phyloP scores from a whole-genome alignment of 768 basidiomycete genomes.

The Gloeostereum incarnatum region DNA sequence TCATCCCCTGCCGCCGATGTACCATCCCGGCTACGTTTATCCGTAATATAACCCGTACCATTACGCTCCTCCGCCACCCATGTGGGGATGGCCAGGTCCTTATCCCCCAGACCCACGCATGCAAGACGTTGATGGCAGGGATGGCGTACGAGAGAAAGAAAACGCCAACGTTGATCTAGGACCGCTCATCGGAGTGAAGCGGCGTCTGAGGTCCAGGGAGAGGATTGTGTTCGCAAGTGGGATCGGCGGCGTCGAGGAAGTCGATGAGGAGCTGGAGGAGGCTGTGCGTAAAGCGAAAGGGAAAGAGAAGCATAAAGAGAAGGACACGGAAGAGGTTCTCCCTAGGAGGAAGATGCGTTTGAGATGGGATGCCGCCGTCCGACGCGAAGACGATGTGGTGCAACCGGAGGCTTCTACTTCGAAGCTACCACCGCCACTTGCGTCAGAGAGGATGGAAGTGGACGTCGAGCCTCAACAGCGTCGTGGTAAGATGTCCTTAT shows the following conservation, averaged over 20 bases:
- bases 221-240: constrained; percentile 48
- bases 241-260: constrained; percentile 54
- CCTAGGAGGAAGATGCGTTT: too few species aligned
- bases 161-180: constrained; percentile 36
- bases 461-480: too few species aligned
- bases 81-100: neutral
- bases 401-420: too few species aligned
- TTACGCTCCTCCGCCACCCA: neutral
- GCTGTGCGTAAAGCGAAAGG: too few species aligned
- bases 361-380: too few species aligned
- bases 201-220: constrained; percentile 58
- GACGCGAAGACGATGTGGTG: too few species aligned
- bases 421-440: too few species aligned
- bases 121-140: neutral
- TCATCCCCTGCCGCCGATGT: neutral
- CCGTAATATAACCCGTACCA: neutral
- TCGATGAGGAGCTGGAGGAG: too few species aligned
- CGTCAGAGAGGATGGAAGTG: too few species aligned
- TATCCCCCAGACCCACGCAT: neutral
- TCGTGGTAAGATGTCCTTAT: too few species aligned
- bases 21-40: neutral
- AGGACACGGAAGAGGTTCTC: too few species aligned
- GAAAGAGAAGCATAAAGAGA: too few species aligned
- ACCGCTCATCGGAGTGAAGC: constrained; percentile 47
- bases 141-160: neutral